A percentile compares a stretch with the other conserved stretches of the same genome.
Evolutionary conservation across 108 stramenopile genomes (phyloP).

Genomic region (Fragilaria radians): DNA sequence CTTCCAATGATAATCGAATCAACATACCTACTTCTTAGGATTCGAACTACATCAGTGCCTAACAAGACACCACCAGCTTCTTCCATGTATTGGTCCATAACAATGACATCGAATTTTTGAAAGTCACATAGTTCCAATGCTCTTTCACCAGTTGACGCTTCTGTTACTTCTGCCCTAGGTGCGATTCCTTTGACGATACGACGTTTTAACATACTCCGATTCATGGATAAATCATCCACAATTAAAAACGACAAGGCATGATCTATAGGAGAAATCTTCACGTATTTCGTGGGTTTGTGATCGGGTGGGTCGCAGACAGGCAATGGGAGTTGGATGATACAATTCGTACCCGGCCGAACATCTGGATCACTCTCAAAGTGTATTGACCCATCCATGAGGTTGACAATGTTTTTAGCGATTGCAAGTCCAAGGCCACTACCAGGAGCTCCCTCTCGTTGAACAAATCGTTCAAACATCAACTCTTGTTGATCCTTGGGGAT

Average conservation of each 20-base stretch:
- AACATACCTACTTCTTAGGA: conserved; percentile 17
- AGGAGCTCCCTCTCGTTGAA: conserved; percentile 38
- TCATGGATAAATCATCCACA: conserved; percentile 33
- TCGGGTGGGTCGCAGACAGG: conserved; percentile 12
- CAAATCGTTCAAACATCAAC: conserved; percentile 40
- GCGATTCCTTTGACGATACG: conserved; percentile 19
- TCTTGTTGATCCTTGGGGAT: conserved; percentile 35
- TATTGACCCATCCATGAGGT: conserved; percentile 19
- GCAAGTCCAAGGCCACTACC: conserved; percentile 51
- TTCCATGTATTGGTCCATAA: conserved; percentile 39
- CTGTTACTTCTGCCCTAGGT: conserved; percentile 12
- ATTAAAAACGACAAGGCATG: conserved; percentile 16
- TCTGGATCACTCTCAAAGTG: conserved; percentile 30
- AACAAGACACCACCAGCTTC: conserved; percentile 33
- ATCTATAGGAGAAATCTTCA: conserved; percentile 6
- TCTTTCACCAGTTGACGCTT: conserved; percentile 26
- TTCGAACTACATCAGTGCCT: conserved; percentile 28
- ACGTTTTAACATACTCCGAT: conserved; percentile 28
- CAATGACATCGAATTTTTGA: conserved; percentile 23
- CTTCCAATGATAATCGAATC: conserved; percentile 34
- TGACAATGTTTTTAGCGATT: conserved; percentile 34
- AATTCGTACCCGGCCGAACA: conserved; percentile 23
- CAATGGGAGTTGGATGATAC: conserved; percentile 24
- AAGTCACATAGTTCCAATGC: conserved; percentile 20
- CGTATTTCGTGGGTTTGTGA: neutral